Evolutionary conservation across 1,139 yeast species (phyloP), one percentile per base, ranked within the genome.

Genomic region (Diutina sp.): DNA sequence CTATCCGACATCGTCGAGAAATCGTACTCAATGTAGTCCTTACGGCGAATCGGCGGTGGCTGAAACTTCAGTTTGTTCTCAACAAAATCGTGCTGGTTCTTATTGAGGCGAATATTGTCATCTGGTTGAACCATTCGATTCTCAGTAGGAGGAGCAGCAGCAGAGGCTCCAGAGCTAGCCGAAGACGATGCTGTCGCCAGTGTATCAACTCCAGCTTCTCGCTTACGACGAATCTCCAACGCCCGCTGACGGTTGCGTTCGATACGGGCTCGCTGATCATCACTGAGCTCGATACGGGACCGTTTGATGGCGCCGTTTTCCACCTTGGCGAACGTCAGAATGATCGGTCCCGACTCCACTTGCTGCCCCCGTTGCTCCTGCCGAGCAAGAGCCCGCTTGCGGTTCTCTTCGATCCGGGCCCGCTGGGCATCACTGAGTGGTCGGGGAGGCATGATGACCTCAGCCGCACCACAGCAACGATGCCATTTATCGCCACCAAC

Each of bases 21-120:
- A 69, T 95, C 96, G 69, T 84, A 95, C 62, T 95, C 99, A 56
- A 95, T 91, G 68, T 90, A 95, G 66, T 90, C 90, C 52, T 77
- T 72, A 55, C 78, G 80, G 58, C 77, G 73, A 41, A 85, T 73
- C 1, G 79, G 70, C 1, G 83, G 83, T 58, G 67, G 68, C 60
- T 18, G 59, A 48, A 30, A 51, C 56, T 35, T 56, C 55, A 46
- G 58, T 46, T 44, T 35, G 57, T 63, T 45, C 6, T 68, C 60
- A 0, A 69, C 68, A 58, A 41, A 16, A 28, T 52, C 55, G 6
- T 28, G 38, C 11, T 64, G 62, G 53, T 67, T 63, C 47, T 64
- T 56, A 56, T 66, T 64, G 51, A 65, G 57, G 54, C 59, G 30
- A 55, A 55, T 54, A 29, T 48, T 41, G 35, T 60, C 59, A 35